Base-by-base conservation (phyloP, 164 flowering plant genomes). In the Protea cynaroides region DNA sequence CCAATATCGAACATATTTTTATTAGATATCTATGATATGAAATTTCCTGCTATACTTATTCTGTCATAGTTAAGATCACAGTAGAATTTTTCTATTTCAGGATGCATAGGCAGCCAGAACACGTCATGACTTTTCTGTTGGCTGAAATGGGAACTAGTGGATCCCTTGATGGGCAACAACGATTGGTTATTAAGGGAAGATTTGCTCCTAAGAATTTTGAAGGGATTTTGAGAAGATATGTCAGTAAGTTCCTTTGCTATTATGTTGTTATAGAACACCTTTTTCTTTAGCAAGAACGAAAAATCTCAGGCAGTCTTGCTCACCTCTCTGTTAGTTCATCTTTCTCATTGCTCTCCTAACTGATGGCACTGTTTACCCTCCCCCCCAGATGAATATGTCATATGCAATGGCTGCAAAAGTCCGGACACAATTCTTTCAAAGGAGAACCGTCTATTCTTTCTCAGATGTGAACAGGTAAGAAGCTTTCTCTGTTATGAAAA, bases 81-180 rank as follows among this genome's bases (percentile, higher is more conserved):
- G 2, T 29, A 29, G 34, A 29, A 29, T 29, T 29, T 5, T 29
- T 29, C 34, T 5, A 29, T 22, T 58, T 50, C 79, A 92, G 98
- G 79, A 93, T 93, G 96, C 98, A 88, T 76, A 82, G 98, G 69
- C 96, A 88, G 72, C 94, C 98, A 7, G 97, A 93, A 72, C 96
- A 93, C 83, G 98, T 90, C 24, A 88, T 90, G 98, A 80, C 73
- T 44, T 93, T 93, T 73, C 80, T 90, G 66, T 87, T 90, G 53
- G 94, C 97, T 72, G 96, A 93, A 71, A 70, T 93, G 90, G 98
- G 97, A 47, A 90, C 98, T 37, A 93, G 90, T 76, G 98, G 98
- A 50, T 93, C 98, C 0, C 88, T 90, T 72, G 98, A 93, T 80
- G 97, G 97, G 8, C 98, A 88, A 65, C 96, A 93, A 66, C 74